Percentiles rank a stretch among this genome's conserved stretches.
Evolutionary conservation across 2,329 filamentous ascomycete genomes (phyloP).

Genomic region (Didymella exigua): DNA sequence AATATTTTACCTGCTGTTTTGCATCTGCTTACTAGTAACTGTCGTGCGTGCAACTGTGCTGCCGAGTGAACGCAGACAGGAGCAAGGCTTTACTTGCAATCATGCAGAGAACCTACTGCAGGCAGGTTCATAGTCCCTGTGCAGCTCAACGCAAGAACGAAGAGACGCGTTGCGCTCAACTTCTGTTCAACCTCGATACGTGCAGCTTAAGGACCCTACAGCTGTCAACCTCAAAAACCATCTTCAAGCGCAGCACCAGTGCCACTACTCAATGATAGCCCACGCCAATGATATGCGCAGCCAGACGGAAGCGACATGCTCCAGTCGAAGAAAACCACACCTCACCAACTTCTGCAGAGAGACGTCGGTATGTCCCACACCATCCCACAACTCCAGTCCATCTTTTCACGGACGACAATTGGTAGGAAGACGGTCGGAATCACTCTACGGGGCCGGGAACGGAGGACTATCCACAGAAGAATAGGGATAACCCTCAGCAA

Average conservation of each 20-base stretch:
- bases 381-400: conserved; percentile 52
- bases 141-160: not conserved
- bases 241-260: conserved; percentile 7
- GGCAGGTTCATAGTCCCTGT: too few relatives aligned
- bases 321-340: too few relatives aligned
- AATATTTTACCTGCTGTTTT: not conserved
- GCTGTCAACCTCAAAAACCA: not conserved
- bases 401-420: conserved; percentile 50
- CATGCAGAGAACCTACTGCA: too few relatives aligned
- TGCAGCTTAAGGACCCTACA: not conserved
- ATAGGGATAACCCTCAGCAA: conserved; percentile 50
- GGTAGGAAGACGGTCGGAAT: conserved; percentile 48
- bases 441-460: conserved; percentile 52
- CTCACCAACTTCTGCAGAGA: too few relatives aligned
- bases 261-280: conserved; percentile 12
- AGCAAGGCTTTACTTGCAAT: not conserved
- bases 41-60: too few relatives aligned
- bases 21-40: too few relatives aligned
- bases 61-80: too few relatives aligned
- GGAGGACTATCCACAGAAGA: conserved; percentile 49
- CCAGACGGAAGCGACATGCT: too few relatives aligned
- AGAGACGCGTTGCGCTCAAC: not conserved
- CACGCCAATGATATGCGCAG: not conserved
- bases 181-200: not conserved
- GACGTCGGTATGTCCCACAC: conserved; percentile 49